A percentile compares a stretch with the other conserved stretches of the same genome.
Conservation (phyloP, 2,329 filamentous ascomycete species). For the Fusarium sp. region DNA sequence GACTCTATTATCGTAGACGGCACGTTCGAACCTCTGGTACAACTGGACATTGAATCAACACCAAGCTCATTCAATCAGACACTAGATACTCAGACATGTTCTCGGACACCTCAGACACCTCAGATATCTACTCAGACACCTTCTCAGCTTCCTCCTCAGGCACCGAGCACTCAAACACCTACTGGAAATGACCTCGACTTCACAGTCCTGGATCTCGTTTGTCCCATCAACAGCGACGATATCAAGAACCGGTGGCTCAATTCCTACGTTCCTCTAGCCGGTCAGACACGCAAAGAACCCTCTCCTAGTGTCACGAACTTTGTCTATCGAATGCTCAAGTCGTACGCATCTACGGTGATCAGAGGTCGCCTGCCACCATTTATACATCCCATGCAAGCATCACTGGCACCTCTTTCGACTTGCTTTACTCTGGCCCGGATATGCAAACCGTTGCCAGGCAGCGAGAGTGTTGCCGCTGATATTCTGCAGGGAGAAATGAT, state of each 20-base stretch:
- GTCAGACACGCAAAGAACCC: constrained; percentile 57
- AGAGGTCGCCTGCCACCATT: constrained; percentile 57
- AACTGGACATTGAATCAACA: neutral
- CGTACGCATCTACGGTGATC: constrained; percentile 53
- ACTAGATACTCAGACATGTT: neutral
- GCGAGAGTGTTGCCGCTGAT: constrained; percentile 45
- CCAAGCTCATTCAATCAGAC: neutral
- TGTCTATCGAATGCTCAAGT: constrained; percentile 56
- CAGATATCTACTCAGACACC: neutral
- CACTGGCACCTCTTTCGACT: constrained; percentile 50
- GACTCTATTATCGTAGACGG: neutral
- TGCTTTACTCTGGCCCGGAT: constrained; percentile 56
- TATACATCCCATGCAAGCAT: constrained; percentile 54
- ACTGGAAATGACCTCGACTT: constrained; percentile 46
- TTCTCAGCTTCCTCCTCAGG: neutral
- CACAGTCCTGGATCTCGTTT: constrained; percentile 51
- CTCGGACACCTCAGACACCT: neutral
- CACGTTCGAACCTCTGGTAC: neutral
- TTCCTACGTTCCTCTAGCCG: constrained; percentile 57
- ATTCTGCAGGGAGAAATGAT: constrained; percentile 57
- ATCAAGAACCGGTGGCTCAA: constrained; percentile 63
- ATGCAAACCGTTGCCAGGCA: constrained; percentile 51
- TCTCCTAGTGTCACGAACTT: constrained; percentile 51
- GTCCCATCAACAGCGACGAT: constrained; percentile 58
- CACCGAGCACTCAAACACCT: neutral